Evolutionary conservation across 176 grass and related monocot genomes (phyloP).

Genomic region (Alloteropsis semialata): DNA sequence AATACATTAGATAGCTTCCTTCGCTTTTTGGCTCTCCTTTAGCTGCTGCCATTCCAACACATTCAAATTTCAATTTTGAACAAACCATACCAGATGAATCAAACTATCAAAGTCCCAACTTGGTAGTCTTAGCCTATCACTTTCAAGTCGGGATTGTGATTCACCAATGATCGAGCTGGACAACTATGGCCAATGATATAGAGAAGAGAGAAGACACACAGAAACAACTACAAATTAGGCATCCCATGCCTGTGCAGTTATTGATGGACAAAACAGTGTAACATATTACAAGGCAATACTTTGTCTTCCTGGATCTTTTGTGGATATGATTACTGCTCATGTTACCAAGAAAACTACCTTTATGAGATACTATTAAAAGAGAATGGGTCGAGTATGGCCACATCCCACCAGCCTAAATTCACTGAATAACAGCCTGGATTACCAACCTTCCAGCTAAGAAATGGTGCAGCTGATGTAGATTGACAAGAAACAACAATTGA

Average conservation of each 20-base stretch:
- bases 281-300: neutral
- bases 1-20: too few relatives aligned
- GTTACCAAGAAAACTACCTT: constrained; percentile 13
- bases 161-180: constrained; percentile 1
- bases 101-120: neutral
- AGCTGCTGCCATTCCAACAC: too few relatives aligned
- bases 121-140: neutral
- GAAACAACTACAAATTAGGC: constrained; percentile 3
- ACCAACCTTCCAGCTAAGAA: constrained; percentile 34
- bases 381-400: neutral
- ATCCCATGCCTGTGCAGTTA: neutral
- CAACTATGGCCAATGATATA: neutral
- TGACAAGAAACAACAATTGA: constrained; percentile 18
- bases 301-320: neutral
- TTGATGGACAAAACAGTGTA: neutral
- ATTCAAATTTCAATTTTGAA: neutral
- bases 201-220: neutral
- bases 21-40: too few relatives aligned
- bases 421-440: constrained; percentile 33
- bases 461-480: neutral
- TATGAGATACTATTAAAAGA: neutral
- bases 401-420: constrained; percentile 23
- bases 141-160: neutral
- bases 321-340: constrained; percentile 28
- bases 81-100: neutral